A percentile compares a stretch with the other conserved stretches of the same genome.
Conservation (phyloP, 1,284 basidiomycete species). For the Tilletia horrida region DNA sequence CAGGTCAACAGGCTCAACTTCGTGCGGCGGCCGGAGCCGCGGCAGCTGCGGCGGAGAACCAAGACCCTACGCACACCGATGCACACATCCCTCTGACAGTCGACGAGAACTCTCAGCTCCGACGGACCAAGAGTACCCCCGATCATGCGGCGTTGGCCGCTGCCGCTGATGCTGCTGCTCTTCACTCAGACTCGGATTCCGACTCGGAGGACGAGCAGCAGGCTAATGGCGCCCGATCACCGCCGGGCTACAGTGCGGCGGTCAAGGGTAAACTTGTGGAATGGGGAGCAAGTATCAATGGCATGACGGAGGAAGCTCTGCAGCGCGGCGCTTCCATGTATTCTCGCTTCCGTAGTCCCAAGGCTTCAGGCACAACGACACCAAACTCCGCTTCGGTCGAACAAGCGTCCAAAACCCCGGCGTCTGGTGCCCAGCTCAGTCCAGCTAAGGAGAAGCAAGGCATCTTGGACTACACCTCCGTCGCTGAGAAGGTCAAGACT, state of each 20-base stretch:
- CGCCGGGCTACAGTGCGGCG: neutral
- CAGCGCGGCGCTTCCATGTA: constrained; percentile 7
- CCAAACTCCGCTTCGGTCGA: neutral
- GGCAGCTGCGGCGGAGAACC: neutral
- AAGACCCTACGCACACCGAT: too few relatives aligned
- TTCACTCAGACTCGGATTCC: neutral
- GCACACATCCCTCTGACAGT: neutral
- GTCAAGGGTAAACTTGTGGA: constrained; percentile 3
- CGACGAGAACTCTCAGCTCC: constrained; percentile 8
- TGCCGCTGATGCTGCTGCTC: neutral
- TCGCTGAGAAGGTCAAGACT: neutral
- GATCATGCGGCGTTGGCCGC: constrained; percentile 4
- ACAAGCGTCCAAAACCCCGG: neutral
- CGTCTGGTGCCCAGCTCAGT: neutral
- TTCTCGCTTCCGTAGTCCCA: neutral
- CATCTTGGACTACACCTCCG: neutral
- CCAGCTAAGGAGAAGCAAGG: neutral
- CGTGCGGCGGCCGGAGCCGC: constrained; percentile 25
- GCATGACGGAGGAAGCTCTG: constrained; percentile 5
- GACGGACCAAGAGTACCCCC: constrained; percentile 13
- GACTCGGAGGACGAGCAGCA: neutral
- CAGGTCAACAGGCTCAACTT: constrained; percentile 29
- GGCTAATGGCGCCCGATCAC: neutral
- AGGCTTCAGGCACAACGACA: neutral
- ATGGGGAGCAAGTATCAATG: neutral